Conservation (phyloP, 2,329 filamentous ascomycete genomes). For the Cylindrodendrum hubeiense region DNA sequence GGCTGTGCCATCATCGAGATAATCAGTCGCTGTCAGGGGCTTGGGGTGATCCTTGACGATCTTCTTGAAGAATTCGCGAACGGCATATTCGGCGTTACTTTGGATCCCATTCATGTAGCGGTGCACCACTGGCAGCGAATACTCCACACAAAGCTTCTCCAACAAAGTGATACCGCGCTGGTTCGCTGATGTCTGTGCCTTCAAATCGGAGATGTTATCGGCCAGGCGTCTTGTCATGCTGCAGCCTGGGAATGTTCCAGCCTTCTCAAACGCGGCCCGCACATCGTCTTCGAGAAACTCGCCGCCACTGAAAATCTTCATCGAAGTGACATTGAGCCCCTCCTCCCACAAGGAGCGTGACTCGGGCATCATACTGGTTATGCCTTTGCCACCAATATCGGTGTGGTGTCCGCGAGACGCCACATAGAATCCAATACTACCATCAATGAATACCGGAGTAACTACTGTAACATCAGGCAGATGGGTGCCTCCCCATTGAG, state of each 20-base stretch:
- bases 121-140: conserved; percentile 48
- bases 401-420: conserved; percentile 52
- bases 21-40: conserved; percentile 46
- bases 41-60: conserved; percentile 59
- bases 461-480: conserved; percentile 57
- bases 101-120: conserved; percentile 54
- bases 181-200: conserved; percentile 59
- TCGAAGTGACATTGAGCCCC: conserved; percentile 54
- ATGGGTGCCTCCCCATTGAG: conserved; percentile 54
- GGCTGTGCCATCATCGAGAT: conserved; percentile 53
- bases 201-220: conserved; percentile 59
- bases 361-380: conserved; percentile 57
- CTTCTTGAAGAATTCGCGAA: conserved; percentile 46
- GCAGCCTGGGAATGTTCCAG: conserved; percentile 52
- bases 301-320: conserved; percentile 53
- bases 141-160: conserved; percentile 48
- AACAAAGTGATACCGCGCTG: conserved; percentile 53
- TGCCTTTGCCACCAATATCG: conserved; percentile 53
- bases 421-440: conserved; percentile 52
- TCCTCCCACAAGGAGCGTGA: conserved; percentile 57
- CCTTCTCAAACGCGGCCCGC: conserved; percentile 46
- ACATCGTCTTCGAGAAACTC: conserved; percentile 51
- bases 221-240: conserved; percentile 51
- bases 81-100: conserved; percentile 51
- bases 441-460: conserved; percentile 52